Conservation (phyloP, 2,329 filamentous ascomycete genomes). For the Phyllosticta citriasiana region DNA sequence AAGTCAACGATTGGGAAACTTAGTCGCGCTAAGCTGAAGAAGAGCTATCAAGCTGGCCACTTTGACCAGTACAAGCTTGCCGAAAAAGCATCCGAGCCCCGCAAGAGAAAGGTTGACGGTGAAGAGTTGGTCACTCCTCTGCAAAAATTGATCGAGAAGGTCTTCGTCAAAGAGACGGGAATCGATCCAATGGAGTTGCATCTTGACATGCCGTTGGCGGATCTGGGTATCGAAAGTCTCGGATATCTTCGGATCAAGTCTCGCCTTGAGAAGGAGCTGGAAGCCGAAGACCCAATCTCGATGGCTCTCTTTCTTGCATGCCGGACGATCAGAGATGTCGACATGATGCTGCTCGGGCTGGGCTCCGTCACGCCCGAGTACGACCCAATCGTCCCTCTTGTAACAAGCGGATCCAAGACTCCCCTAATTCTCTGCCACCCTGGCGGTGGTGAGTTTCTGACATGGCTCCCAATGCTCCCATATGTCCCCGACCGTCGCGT, state of each 20-base stretch:
- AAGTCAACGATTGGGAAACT: slow-evolving; percentile 10
- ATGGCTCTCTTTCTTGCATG: slow-evolving; percentile 6
- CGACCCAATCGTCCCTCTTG: slow-evolving; percentile 8
- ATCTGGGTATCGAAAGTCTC: slow-evolving; percentile 5
- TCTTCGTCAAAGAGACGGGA: neutral
- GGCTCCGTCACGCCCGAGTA: slow-evolving; percentile 3
- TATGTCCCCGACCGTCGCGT: slow-evolving; percentile 5
- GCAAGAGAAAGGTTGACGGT: neutral
- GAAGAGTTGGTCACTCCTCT: neutral
- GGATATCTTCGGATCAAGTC: slow-evolving; percentile 9
- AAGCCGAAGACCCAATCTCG: slow-evolving; percentile 4
- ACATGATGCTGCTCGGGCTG: slow-evolving; percentile 4
- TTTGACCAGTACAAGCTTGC: slow-evolving; percentile 5
- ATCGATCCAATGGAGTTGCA: slow-evolving; percentile 2
- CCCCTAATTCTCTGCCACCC: slow-evolving; percentile 10
- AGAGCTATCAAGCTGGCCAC: neutral
- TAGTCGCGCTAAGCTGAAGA: slow-evolving; percentile 9
- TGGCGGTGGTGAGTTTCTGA: slow-evolving; percentile 9
- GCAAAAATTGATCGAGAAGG: neutral
- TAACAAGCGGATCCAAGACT: slow-evolving; percentile 1
- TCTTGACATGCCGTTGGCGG: neutral
- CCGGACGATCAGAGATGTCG: slow-evolving; percentile 1
- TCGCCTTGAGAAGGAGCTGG: slow-evolving; percentile 4
- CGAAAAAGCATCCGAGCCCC: neutral
- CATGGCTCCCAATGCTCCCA: slow-evolving; percentile 3